A percentile compares a stretch with the other conserved stretches of the same genome.
phyloP scores from a whole-genome alignment of 495 filamentous ascomycete genomes.

The Echria macrotheca region DNA sequence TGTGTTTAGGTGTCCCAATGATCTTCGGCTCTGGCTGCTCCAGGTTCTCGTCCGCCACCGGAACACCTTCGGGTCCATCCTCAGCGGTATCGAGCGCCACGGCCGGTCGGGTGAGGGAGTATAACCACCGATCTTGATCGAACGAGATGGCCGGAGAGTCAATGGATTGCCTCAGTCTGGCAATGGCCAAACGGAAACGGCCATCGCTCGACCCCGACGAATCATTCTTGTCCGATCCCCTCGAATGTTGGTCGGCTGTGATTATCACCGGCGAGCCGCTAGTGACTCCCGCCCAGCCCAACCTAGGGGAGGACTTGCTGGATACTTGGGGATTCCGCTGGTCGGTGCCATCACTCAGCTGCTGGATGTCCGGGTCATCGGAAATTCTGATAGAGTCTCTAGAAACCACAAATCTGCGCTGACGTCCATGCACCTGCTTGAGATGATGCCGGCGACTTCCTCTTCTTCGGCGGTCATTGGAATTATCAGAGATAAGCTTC shows the following conservation, averaged over 20 bases:
- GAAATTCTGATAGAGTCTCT: conserved; percentile 10
- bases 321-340: too few relatives aligned
- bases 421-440: background rate
- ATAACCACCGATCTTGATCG: too few relatives aligned
- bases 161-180: conserved; percentile 2
- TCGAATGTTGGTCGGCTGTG: background rate
- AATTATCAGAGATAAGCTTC: too few relatives aligned
- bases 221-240: background rate
- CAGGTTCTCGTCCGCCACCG: too few relatives aligned
- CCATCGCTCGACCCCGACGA: background rate
- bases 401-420: conserved; percentile 11
- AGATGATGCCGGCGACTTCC: too few relatives aligned
- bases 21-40: too few relatives aligned
- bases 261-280: background rate
- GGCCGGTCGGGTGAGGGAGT: too few relatives aligned
- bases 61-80: too few relatives aligned
- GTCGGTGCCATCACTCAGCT: too few relatives aligned
- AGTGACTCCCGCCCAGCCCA: background rate
- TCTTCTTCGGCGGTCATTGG: too few relatives aligned
- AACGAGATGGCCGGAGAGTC: background rate
- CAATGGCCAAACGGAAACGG: background rate
- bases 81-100: too few relatives aligned
- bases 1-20: too few relatives aligned
- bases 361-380: background rate
- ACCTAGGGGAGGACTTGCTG: background rate